Evolutionary conservation across 805 yeast species (phyloP).

Genomic region (Ogataea nitratoaversa): DNA sequence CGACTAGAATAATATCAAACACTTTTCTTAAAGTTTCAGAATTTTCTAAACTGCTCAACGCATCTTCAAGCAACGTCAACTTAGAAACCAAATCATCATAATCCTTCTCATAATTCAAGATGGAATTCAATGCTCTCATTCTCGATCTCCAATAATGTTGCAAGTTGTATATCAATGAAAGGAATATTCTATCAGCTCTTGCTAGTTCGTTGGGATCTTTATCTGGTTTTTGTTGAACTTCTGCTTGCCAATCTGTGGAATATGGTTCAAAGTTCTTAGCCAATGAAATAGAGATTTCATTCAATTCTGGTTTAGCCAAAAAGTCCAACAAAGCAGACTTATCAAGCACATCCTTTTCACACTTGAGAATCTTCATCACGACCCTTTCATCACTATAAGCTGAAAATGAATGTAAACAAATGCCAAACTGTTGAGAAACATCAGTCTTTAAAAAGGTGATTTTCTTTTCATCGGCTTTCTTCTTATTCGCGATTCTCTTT

Average conservation of each 20-base stretch:
- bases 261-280: slow-evolving; percentile 78
- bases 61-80: slow-evolving; percentile 66
- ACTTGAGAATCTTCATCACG: slow-evolving; percentile 65
- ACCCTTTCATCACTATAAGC: slow-evolving; percentile 58
- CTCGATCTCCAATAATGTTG: slow-evolving; percentile 91
- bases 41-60: slow-evolving; percentile 58
- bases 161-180: slow-evolving; percentile 79
- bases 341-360: slow-evolving; percentile 67
- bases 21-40: slow-evolving; percentile 69
- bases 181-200: slow-evolving; percentile 78
- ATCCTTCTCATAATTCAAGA: slow-evolving; percentile 71
- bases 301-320: slow-evolving; percentile 67
- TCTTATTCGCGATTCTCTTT: slow-evolving; percentile 44
- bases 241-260: slow-evolving; percentile 60
- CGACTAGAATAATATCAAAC: slow-evolving; percentile 79
- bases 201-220: slow-evolving; percentile 76
- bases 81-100: slow-evolving; percentile 67
- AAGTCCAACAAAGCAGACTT: slow-evolving; percentile 80
- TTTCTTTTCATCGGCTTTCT: slow-evolving; percentile 48
- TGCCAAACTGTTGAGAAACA: slow-evolving; percentile 90
- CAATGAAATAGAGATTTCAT: slow-evolving; percentile 68
- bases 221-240: slow-evolving; percentile 43
- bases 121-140: slow-evolving; percentile 72
- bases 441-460: slow-evolving; percentile 75
- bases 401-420: slow-evolving; percentile 79